Evolutionary conservation across 768 basidiomycete species (phyloP), one percentile per base, ranked within the genome.

Genomic region (Mrakia gelida): DNA sequence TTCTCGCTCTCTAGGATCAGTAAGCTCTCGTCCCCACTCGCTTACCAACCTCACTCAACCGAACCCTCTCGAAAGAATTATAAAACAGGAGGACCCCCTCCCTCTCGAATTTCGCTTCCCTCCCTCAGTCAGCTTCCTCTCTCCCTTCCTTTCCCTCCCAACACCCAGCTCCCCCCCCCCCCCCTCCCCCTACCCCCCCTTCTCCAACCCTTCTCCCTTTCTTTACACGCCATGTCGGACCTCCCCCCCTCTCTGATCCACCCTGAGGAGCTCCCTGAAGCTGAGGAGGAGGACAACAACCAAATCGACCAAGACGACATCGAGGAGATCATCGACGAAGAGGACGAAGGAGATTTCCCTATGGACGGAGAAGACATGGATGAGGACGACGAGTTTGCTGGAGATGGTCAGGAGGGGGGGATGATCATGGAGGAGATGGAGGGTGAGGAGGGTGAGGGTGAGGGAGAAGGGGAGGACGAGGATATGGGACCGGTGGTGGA

Each of bases 351-450:
- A 41, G 81, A 81, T 49, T 77, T 78, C 72, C 77, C 79, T 28
- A 82, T 82, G 80, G 80, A 81, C 70, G 81, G 81, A 4, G 82
- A 81, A 59, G 79, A 73, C 34, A 79, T 80, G 71, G 82, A 81
- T 28, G 81, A 81, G n/a, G 84, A 85, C 41, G 79, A 83, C 32
- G 79, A 79, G 71, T 75, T 81, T 70, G 83, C 82, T 16, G 86
- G 34, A 68, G 85, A 87, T 38, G 89, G 89, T 68, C 92, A 93
- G 76, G 87, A 92, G 34, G 56, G 38, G 16, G 72, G 65, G 16
- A 68, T 34, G 26, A 65, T 59, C 3, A 78, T 70, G 71, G 65
- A 72, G 56, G 59, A 56, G 67, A 86, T 89, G 28, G 86, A 85
- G 21, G 38, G 34, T 1, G 70, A 16, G 8, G 73, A 75, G 30